Evolutionary conservation across 805 yeast genomes (phyloP), one percentile per base, ranked within the genome.

Genomic region (Starmerella vitae): DNA sequence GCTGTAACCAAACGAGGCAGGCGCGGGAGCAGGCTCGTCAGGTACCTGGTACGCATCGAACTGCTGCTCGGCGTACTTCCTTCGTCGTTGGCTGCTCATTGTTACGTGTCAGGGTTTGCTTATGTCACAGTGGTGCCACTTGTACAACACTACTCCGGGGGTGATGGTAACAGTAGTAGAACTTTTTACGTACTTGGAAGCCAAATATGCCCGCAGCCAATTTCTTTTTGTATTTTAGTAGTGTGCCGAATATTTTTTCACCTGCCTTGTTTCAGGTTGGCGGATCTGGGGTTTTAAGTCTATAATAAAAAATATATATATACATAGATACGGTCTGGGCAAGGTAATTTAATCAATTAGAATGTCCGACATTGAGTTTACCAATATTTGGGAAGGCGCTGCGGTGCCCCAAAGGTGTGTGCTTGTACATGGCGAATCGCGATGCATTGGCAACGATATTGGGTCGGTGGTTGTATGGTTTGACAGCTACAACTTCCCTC

Each of bases 401-500:
- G 52, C 53, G 8, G 55, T 53, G 6, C 26, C 50, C 18, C 51
- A 46, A 37, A 49, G 66, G 5, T 42, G 62, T 25, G 46, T 59
- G 8, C 44, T 62, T 30, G 50, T 62, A 17, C 65, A 62, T 36
- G 67, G 67, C 19, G 37, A 47, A 6, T 60, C 57, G 4, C 50
- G 52, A 9, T 47, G 47, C 26, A 49, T 47, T 3, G 43, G 46
- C n/a, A 17, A 36, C 12, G 53, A 48, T 33, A 51, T 72, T 5
- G 61, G 62, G 29, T 56, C 64, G 26, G 64, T 67, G 10, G 72
- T 65, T 33, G 65, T 62, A 44, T 66, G 57, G 48, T 65, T 55
- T 53, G 65, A 57, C 47, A 54, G 46, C 51, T 58, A 51, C 20
- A 61, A 45, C 24, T 77, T 75, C 44, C 93, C 95, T 0, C 71